These are phyloP conservation scores for Sanghuangporus weigelae DNA, from an alignment of 1,284 basidiomycete species.

Conservation along the genomic window DNA sequence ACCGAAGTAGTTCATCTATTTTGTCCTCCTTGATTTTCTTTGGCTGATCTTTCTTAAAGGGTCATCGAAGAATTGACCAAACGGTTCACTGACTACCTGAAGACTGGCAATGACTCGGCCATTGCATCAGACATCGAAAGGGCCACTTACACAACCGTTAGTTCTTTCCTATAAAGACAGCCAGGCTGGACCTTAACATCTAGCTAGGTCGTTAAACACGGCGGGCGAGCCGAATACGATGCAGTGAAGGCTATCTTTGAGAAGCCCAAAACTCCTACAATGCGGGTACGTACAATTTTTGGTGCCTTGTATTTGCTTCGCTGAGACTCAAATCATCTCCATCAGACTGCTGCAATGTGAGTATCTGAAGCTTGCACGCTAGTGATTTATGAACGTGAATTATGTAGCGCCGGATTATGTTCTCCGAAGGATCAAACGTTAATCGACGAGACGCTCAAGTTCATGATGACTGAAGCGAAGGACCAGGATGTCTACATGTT, in stretches of 20 bases:
- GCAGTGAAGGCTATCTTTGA: slow-evolving; percentile 66
- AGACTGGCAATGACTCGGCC: slow-evolving; percentile 70
- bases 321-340: not conserved
- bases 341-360: slow-evolving; percentile 7
- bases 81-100: slow-evolving; percentile 71
- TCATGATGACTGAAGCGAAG: slow-evolving; percentile 50
- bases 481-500: slow-evolving; percentile 64
- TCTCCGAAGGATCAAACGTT: slow-evolving; percentile 40
- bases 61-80: slow-evolving; percentile 69
- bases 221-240: slow-evolving; percentile 77
- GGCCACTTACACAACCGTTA: slow-evolving; percentile 46
- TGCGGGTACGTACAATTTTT: slow-evolving; percentile 29
- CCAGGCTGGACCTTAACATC: slow-evolving; percentile 22
- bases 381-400: slow-evolving; percentile 13
- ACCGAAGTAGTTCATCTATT: slow-evolving; percentile 35
- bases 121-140: slow-evolving; percentile 77
- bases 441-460: slow-evolving; percentile 54
- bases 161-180: slow-evolving; percentile 17
- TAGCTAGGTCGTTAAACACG: slow-evolving; percentile 61
- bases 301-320: slow-evolving; percentile 48
- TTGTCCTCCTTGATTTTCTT: not conserved
- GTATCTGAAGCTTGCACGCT: not conserved
- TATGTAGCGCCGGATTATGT: slow-evolving; percentile 37
- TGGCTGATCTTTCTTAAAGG: slow-evolving; percentile 31
- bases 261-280: slow-evolving; percentile 70